Base-by-base conservation (phyloP, 129 eudicot species). In the Kitagawia praeruptora region DNA sequence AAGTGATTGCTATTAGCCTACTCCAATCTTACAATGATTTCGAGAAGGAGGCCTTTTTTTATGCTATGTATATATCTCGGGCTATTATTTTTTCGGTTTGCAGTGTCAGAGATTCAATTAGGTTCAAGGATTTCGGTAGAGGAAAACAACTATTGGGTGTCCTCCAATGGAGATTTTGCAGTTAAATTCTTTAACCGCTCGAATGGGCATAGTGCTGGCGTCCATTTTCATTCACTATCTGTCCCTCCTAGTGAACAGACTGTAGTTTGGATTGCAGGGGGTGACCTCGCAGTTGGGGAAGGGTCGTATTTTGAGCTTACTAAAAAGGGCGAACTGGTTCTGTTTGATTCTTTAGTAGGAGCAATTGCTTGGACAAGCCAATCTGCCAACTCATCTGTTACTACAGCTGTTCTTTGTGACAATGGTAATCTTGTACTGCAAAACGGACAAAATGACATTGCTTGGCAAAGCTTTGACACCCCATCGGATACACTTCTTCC, bases 251-350 rank as follows among this genome's bases (percentile, higher is more conserved):
- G 84, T 58, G 85, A 83, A 61, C 92, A 85, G 77, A 83, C 77
- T 0, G 77, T 85, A 39, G 92, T 91, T 83, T 91, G 96, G 96
- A 81, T 82, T 78, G 96, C 92, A 25, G 96, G 96, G 23, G 90
- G 86, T 67, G 89, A 91, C 61, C 80, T 82, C 25, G 82, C 77
- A 69, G 96, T 91, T 2, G 88, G 96, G 40, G 85, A 82, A 47
- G 77, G 84, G 21, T 86, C 96, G 10, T 85, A 88, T 73, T 91
- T 91, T 44, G 85, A 88, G 84, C 89, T 91, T 61, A 83, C 84
- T 15, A 48, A 78, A 70, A 66, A 81, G 9, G 96, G 96, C 31
- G 92, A 88, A 45, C 75, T 91, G 80, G 79, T 85, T 72, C 79
- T 91, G 42, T 88, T 81, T 42, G 91, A 91, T 82, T 82, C 96